These are phyloP conservation scores for Camelina neglecta DNA, from an alignment of 345 rosid species.

Conservation along the genomic window DNA sequence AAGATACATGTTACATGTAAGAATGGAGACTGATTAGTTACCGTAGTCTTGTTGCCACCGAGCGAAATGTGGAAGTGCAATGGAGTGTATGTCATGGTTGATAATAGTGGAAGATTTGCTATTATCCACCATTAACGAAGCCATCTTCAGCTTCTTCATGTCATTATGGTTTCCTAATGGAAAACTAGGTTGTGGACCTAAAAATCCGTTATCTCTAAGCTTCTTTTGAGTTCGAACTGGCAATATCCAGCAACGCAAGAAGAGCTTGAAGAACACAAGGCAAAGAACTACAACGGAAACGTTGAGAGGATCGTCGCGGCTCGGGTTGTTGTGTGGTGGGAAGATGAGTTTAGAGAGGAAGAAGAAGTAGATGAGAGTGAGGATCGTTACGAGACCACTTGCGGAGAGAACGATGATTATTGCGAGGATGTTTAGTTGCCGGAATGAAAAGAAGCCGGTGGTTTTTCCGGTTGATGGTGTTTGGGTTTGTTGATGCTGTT, in stretches of 20 bases:
- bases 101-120: slow-evolving; percentile 39
- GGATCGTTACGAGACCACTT: slow-evolving; percentile 64
- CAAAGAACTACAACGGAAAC: slow-evolving; percentile 37
- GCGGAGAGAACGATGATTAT: slow-evolving; percentile 62
- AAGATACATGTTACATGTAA: not conserved
- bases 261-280: slow-evolving; percentile 46
- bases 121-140: slow-evolving; percentile 30
- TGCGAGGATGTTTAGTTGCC: slow-evolving; percentile 70
- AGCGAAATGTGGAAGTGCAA: slow-evolving; percentile 77
- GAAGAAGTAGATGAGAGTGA: slow-evolving; percentile 66
- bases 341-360: slow-evolving; percentile 65
- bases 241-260: slow-evolving; percentile 64
- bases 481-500: slow-evolving; percentile 16
- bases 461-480: slow-evolving; percentile 24
- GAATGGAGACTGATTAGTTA: slow-evolving; percentile 2
- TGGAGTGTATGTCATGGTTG: slow-evolving; percentile 82
- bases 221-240: slow-evolving; percentile 58
- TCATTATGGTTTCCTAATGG: slow-evolving; percentile 81
- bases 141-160: slow-evolving; percentile 52
- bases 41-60: slow-evolving; percentile 85
- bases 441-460: slow-evolving; percentile 52
- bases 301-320: slow-evolving; percentile 45
- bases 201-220: slow-evolving; percentile 68
- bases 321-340: slow-evolving; percentile 46
- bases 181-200: slow-evolving; percentile 78